These are phyloP conservation scores for Scheffersomyces cryptocercus DNA, from an alignment of 1,139 yeast species.

Conservation along the genomic window DNA sequence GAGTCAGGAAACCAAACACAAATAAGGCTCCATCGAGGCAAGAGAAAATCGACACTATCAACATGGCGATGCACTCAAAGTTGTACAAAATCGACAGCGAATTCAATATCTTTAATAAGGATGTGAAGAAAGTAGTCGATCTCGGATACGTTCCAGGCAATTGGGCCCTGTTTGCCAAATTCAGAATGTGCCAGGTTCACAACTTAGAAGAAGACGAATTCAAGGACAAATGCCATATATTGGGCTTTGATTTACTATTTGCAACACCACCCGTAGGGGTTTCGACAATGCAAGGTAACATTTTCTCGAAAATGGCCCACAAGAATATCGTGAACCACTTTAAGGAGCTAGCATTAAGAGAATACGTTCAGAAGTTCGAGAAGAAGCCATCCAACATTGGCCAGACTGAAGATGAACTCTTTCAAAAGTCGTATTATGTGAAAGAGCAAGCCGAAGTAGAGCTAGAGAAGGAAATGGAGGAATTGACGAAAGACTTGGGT, in stretches of 20 bases:
- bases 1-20: slow-evolving; percentile 8
- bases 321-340: slow-evolving; percentile 58
- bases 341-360: slow-evolving; percentile 35
- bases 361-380: slow-evolving; percentile 5
- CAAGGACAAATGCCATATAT: slow-evolving; percentile 58
- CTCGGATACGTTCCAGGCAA: slow-evolving; percentile 94
- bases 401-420: slow-evolving; percentile 4
- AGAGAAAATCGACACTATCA: slow-evolving; percentile 24
- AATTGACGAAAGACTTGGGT: slow-evolving; percentile 14
- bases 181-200: slow-evolving; percentile 30
- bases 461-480: slow-evolving; percentile 20
- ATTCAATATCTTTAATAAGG: slow-evolving; percentile 26
- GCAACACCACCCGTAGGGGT: slow-evolving; percentile 80
- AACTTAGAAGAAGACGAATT: slow-evolving; percentile 48
- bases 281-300: slow-evolving; percentile 82
- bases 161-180: slow-evolving; percentile 79
- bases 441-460: slow-evolving; percentile 28
- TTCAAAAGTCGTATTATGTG: slow-evolving; percentile 24
- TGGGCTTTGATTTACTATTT: slow-evolving; percentile 85
- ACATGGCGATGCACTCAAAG: slow-evolving; percentile 25
- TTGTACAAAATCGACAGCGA: slow-evolving; percentile 30
- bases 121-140: slow-evolving; percentile 35
- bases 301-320: slow-evolving; percentile 68
- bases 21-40: slow-evolving; percentile 19
- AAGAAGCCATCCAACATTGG: slow-evolving; percentile 5